Conservation (phyloP, 768 basidiomycete species). For the Boletus rubescentipes region DNA sequence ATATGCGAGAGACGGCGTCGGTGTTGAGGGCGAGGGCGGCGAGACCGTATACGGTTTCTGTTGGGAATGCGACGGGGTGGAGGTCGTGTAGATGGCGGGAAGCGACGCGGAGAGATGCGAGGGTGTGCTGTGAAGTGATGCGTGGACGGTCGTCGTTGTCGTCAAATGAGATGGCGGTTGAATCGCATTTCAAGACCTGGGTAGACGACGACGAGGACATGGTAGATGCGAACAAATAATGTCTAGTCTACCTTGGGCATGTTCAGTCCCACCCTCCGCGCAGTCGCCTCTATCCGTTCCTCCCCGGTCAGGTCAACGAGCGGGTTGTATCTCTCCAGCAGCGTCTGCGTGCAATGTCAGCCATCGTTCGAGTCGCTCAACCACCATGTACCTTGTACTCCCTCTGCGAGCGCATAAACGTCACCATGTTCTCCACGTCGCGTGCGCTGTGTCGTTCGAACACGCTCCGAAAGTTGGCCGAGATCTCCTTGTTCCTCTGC, state of each 20-base stretch:
- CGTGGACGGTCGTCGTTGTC: conserved; percentile 45
- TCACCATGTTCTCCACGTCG: conserved; percentile 57
- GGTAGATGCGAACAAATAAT: conserved; percentile 5
- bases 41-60: conserved; percentile 98
- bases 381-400: conserved; percentile 64
- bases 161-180: conserved; percentile 58
- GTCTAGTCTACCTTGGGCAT: conserved; percentile 51
- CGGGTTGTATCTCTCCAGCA: conserved; percentile 89
- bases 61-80: conserved; percentile 84
- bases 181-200: conserved; percentile 59
- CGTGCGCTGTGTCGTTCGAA: conserved; percentile 39
- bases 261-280: conserved; percentile 82
- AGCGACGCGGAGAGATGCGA: conserved; percentile 53
- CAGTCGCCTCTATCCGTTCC: conserved; percentile 82
- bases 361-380: background rate
- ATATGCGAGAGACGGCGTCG: conserved; percentile 70
- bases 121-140: conserved; percentile 51
- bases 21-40: conserved; percentile 77
- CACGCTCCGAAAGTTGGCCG: conserved; percentile 52
- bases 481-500: conserved; percentile 42
- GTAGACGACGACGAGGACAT: conserved; percentile 21
- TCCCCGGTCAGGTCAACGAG: conserved; percentile 73
- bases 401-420: conserved; percentile 72
- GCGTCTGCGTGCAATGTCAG: conserved; percentile 43
- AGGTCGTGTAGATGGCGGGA: conserved; percentile 46